A percentile compares a stretch with the other conserved stretches of the same genome.
These are phyloP conservation scores for Croton setiger DNA, from an alignment of 441 rosid species.

Conservation along the genomic window DNA sequence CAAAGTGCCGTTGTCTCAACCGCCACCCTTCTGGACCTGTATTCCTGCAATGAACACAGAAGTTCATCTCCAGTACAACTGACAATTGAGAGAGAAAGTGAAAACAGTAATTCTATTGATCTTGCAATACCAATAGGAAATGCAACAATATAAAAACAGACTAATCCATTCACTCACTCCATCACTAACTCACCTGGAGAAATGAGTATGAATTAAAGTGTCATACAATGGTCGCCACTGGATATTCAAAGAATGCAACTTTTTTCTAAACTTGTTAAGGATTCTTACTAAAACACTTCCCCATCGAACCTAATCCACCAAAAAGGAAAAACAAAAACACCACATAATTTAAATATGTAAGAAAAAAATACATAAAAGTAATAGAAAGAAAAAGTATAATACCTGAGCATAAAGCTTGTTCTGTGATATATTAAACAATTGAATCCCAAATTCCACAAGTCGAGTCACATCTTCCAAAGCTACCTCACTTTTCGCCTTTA, in stretches of 20 bases:
- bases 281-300: slow-evolving; percentile 75
- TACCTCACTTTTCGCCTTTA: slow-evolving; percentile 91
- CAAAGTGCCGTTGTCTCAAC: slow-evolving; percentile 93
- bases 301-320: slow-evolving; percentile 84
- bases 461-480: slow-evolving; percentile 69
- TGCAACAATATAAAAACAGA: background rate
- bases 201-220: slow-evolving; percentile 81
- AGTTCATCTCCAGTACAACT: background rate
- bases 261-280: slow-evolving; percentile 77
- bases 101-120: background rate
- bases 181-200: slow-evolving; percentile 82
- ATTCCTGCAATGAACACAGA: slow-evolving; percentile 46
- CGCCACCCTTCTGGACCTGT: slow-evolving; percentile 99
- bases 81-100: background rate
- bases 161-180: background rate
- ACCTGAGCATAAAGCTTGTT: slow-evolving; percentile 92
- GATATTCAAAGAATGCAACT: slow-evolving; percentile 59
- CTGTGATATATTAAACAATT: slow-evolving; percentile 64
- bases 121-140: background rate
- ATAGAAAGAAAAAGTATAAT: slow-evolving; percentile 2
- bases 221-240: slow-evolving; percentile 96
- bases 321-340: background rate
- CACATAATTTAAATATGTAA: slow-evolving; percentile 19
- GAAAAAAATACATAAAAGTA: slow-evolving; percentile 13
- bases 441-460: slow-evolving; percentile 67